Percentiles rank a stretch among this genome's conserved stretches.
Evolutionary conservation across 2,329 filamentous ascomycete species (phyloP).

Genomic region (Aspergillus candidus): DNA sequence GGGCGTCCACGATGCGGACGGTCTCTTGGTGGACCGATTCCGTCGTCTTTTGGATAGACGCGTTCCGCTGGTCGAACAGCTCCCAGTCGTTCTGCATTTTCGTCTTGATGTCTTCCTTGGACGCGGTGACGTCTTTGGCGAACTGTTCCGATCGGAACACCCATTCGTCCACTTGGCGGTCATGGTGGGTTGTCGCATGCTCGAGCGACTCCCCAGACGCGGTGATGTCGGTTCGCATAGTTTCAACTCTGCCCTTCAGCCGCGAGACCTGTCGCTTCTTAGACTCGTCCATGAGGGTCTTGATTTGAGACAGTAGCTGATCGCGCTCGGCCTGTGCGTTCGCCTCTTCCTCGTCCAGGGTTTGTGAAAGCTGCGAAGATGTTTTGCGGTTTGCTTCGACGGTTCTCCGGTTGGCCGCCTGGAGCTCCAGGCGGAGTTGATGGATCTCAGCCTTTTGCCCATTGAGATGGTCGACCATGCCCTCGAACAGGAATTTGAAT

Average conservation of each 20-base stretch:
- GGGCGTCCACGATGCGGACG: constrained; percentile 79
- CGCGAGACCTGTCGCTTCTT: constrained; percentile 68
- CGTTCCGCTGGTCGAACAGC: constrained; percentile 70
- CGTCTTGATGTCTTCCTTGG: constrained; percentile 69
- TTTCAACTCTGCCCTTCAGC: constrained; percentile 56
- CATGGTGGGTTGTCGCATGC: constrained; percentile 60
- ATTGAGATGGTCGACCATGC: constrained; percentile 66
- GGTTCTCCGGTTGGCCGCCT: constrained; percentile 61
- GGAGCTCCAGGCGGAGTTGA: constrained; percentile 63
- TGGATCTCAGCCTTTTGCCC: constrained; percentile 73
- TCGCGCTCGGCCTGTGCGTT: constrained; percentile 68
- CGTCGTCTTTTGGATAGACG: constrained; percentile 75
- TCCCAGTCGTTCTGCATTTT: constrained; percentile 84
- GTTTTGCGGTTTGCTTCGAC: constrained; percentile 63
- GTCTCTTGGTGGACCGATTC: constrained; percentile 87
- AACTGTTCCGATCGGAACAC: constrained; percentile 61
- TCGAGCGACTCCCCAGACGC: constrained; percentile 61
- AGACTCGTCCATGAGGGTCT: constrained; percentile 67
- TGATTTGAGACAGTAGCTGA: constrained; percentile 68
- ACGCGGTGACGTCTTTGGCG: constrained; percentile 63
- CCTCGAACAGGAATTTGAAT: constrained; percentile 79
- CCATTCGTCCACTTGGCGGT: constrained; percentile 69
- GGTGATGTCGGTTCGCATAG: constrained; percentile 59
- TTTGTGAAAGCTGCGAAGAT: constrained; percentile 60
- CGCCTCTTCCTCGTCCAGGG: constrained; percentile 69